Conservation (phyloP, 352 stramenopile genomes). For the Pythium brassicae region DNA sequence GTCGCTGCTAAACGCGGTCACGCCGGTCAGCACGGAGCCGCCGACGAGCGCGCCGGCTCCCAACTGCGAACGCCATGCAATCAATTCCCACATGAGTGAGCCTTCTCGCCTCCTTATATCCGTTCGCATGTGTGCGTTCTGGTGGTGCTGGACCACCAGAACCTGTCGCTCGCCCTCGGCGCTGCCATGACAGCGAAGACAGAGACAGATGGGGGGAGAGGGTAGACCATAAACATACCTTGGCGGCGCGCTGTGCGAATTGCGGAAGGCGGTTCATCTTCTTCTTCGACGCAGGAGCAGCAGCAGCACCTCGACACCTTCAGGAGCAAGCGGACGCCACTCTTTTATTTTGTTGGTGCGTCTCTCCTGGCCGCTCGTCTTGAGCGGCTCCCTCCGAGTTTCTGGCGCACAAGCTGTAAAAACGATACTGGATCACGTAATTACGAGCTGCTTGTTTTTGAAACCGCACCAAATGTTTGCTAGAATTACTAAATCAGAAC, state of each 20-base stretch:
- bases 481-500: neutral
- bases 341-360: constrained; percentile 40
- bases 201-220: neutral
- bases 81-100: neutral
- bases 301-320: too few relatives aligned
- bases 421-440: neutral
- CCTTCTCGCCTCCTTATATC: neutral
- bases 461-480: too few relatives aligned
- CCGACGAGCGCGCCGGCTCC: constrained; percentile 62
- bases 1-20: constrained; percentile 81
- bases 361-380: constrained; percentile 10
- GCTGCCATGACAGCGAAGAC: neutral
- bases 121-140: neutral
- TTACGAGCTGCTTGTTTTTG: neutral
- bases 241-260: constrained; percentile 69
- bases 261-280: constrained; percentile 74
- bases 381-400: neutral
- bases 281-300: neutral
- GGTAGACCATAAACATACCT: constrained; percentile 31
- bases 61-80: constrained; percentile 26
- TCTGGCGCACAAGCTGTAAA: neutral
- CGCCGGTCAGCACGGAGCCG: constrained; percentile 73
- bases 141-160: constrained; percentile 1
- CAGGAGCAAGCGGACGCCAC: constrained; percentile 19
- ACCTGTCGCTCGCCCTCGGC: neutral